phyloP scores from a whole-genome alignment of 768 basidiomycete species.

The Hemileccinum impolitum region DNA sequence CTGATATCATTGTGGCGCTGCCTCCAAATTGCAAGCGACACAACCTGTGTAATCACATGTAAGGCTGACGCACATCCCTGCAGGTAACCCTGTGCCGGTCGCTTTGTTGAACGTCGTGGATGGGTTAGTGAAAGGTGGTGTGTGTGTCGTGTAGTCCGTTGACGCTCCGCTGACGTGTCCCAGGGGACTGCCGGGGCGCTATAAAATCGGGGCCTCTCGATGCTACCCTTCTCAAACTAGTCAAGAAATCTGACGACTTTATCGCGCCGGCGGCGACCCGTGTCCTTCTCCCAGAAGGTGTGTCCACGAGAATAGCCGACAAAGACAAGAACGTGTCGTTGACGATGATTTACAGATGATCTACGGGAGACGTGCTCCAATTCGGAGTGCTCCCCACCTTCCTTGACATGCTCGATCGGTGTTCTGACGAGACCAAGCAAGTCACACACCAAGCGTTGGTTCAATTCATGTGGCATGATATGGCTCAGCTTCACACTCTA shows the following conservation, averaged over 20 bases:
- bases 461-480: conserved; percentile 18
- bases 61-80: background rate
- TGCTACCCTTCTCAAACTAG: conserved; percentile 18
- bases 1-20: conserved; percentile 16
- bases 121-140: conserved; percentile 14
- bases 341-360: conserved; percentile 13
- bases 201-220: conserved; percentile 8
- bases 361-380: conserved; percentile 16
- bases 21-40: conserved; percentile 15
- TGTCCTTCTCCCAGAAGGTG: conserved; percentile 24
- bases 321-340: background rate
- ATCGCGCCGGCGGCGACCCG: conserved; percentile 28
- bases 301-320: background rate
- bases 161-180: background rate
- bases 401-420: conserved; percentile 19
- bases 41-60: background rate
- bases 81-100: conserved; percentile 22
- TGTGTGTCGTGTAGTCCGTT: background rate
- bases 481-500: background rate
- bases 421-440: conserved; percentile 19
- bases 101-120: conserved; percentile 19
- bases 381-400: conserved; percentile 14
- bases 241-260: conserved; percentile 24
- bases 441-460: conserved; percentile 12
- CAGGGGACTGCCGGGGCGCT: conserved; percentile 4